Conservation (phyloP, 257 asterid genomes). For the Fraxinus pennsylvanica region DNA sequence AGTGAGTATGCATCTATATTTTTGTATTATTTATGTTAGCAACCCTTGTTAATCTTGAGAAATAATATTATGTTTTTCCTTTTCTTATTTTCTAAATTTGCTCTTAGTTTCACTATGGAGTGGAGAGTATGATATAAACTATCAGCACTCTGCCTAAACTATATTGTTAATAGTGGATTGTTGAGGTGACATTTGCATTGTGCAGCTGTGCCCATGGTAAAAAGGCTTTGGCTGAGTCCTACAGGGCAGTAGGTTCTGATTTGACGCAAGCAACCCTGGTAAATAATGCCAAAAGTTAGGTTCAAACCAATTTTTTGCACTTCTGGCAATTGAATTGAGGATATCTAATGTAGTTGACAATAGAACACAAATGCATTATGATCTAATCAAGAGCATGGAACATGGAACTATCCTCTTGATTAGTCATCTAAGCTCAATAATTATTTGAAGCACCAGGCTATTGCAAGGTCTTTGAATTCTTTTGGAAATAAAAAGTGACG, state of each 20-base stretch:
- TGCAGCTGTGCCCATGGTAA: not conserved
- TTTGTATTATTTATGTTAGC: not conserved
- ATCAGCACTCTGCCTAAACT: not conserved
- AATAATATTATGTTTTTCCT: not conserved
- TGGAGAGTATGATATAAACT: not conserved
- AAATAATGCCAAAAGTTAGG: not conserved
- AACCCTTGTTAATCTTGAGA: not conserved
- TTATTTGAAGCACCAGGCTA: not conserved
- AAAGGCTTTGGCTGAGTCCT: not conserved
- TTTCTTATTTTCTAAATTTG: not conserved
- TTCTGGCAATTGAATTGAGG: not conserved
- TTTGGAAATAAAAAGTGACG: not conserved
- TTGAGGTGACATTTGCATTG: conserved; percentile 3
- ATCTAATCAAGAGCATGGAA: not conserved
- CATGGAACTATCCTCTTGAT: not conserved
- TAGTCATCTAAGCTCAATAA: not conserved
- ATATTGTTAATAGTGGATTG: not conserved
- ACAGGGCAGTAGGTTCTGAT: not conserved
- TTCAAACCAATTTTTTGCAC: not conserved
- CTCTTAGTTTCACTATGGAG: not conserved
- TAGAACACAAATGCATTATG: not conserved
- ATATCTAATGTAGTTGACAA: not conserved
- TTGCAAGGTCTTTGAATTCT: not conserved
- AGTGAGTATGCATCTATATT: conserved; percentile 54
- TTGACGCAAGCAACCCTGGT: not conserved